phyloP scores from a whole-genome alignment of 2,329 filamentous ascomycete genomes.

The Trichoderma cornu-damae region DNA sequence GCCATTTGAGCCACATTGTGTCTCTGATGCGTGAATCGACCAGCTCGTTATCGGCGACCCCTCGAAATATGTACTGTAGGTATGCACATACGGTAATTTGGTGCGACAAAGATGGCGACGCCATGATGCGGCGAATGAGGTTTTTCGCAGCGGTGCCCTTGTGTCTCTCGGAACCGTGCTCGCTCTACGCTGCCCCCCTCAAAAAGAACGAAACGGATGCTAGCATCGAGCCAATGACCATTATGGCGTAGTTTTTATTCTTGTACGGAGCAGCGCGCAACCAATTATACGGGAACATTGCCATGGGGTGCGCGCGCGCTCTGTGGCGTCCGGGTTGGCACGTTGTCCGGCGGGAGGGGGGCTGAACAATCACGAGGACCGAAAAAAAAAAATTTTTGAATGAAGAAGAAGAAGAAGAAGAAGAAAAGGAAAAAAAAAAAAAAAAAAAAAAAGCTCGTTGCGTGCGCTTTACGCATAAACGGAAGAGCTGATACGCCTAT shows the following conservation, averaged over 20 bases:
- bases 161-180: not conserved
- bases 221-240: not conserved
- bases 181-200: not conserved
- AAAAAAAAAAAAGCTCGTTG: not conserved
- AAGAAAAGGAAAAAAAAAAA: not conserved
- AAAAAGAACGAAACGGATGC: not conserved
- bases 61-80: not conserved
- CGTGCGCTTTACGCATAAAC: not conserved
- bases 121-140: slow-evolving; percentile 7
- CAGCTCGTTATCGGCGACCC: not conserved
- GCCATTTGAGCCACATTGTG: slow-evolving; percentile 5
- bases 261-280: too few species aligned
- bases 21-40: not conserved
- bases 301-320: not conserved
- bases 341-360: slow-evolving; percentile 11
- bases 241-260: not conserved
- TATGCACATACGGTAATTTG: too few species aligned
- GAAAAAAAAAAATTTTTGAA: slow-evolving; percentile 13
- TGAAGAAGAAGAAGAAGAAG: not conserved
- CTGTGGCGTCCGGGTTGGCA: slow-evolving; percentile 8
- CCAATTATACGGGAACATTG: slow-evolving; percentile 1
- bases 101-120: not conserved
- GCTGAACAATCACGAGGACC: slow-evolving; percentile 14
- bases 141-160: not conserved
- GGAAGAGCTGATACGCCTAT: not conserved